Evolutionary conservation across 768 basidiomycete genomes (phyloP).

Genomic region (Podaxis carcinomalis): DNA sequence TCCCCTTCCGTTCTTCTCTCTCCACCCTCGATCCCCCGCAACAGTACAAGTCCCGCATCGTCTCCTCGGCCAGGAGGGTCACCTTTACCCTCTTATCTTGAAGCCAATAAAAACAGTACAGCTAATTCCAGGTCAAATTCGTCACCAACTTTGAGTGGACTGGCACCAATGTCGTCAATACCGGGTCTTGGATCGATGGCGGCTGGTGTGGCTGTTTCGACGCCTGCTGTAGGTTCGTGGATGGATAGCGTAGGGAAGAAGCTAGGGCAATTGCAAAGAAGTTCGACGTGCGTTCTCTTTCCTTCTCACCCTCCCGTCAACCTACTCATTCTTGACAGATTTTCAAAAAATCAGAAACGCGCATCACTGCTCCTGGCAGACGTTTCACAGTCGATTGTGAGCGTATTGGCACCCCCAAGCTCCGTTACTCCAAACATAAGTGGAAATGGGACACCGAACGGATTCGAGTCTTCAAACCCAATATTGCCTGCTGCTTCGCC

Average conservation of each 20-base stretch:
- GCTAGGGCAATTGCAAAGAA: constrained; percentile 52
- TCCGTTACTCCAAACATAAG: neutral
- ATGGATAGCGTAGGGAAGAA: constrained; percentile 58
- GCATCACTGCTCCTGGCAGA: constrained; percentile 64
- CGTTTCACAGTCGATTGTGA: constrained; percentile 52
- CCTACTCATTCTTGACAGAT: constrained; percentile 30
- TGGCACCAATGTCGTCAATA: constrained; percentile 33
- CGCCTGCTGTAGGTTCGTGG: constrained; percentile 34
- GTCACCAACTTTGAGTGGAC: constrained; percentile 14
- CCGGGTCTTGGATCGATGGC: constrained; percentile 34
- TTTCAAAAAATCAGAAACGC: constrained; percentile 64
- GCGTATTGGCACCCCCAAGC: constrained; percentile 33
- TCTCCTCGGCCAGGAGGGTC: neutral
- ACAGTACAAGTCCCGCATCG: neutral
- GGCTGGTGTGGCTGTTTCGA: constrained; percentile 12
- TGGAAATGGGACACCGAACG: neutral
- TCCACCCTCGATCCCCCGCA: constrained; percentile 8
- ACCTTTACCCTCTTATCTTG: neutral
- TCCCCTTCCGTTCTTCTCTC: constrained; percentile 11
- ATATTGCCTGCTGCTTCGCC: constrained; percentile 13
- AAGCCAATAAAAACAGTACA: neutral
- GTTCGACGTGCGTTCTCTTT: constrained; percentile 43
- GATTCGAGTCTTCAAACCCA: neutral
- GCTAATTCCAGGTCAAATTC: constrained; percentile 10
- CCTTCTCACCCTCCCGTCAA: neutral